A percentile compares a stretch with the other conserved stretches of the same genome.
phyloP scores from a whole-genome alignment of 129 eudicot genomes.

The Ambrosia trifida region DNA sequence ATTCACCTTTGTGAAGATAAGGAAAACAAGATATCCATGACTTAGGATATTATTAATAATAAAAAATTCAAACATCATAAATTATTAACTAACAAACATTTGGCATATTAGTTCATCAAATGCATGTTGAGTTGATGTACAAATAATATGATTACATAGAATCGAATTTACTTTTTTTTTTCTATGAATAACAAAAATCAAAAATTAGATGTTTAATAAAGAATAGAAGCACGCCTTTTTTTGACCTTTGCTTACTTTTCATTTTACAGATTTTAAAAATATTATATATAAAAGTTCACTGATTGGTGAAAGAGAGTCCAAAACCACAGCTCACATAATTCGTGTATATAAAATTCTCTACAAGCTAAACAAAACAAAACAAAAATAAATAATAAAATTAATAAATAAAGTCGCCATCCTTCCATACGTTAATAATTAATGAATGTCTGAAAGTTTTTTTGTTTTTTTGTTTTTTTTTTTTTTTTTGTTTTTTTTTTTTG shows the following conservation, averaged over 20 bases:
- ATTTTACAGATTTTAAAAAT: background rate
- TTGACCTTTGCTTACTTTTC: background rate
- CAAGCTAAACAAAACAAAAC: background rate
- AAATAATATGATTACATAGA: background rate
- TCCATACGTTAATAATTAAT: background rate
- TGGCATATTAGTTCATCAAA: background rate
- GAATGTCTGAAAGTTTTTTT: too few relatives aligned
- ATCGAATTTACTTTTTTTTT: too few relatives aligned
- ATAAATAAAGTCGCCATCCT: background rate
- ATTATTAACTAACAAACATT: background rate
- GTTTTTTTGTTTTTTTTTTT: too few relatives aligned
- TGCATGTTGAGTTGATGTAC: background rate
- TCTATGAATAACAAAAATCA: background rate
- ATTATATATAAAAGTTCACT: background rate
- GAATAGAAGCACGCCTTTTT: constrained; percentile 16
- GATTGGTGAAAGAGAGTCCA: constrained; percentile 1
- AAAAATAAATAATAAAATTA: background rate
- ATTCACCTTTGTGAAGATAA: background rate
- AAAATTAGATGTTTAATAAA: background rate
- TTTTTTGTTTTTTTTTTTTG: too few relatives aligned
- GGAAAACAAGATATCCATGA: background rate
- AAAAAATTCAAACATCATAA: background rate
- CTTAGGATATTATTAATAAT: background rate
- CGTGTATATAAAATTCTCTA: constrained; percentile 5
- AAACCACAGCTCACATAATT: constrained; percentile 17